These are phyloP conservation scores for Talaromyces proteolyticus DNA, from an alignment of 495 filamentous ascomycete species.

Conservation along the genomic window DNA sequence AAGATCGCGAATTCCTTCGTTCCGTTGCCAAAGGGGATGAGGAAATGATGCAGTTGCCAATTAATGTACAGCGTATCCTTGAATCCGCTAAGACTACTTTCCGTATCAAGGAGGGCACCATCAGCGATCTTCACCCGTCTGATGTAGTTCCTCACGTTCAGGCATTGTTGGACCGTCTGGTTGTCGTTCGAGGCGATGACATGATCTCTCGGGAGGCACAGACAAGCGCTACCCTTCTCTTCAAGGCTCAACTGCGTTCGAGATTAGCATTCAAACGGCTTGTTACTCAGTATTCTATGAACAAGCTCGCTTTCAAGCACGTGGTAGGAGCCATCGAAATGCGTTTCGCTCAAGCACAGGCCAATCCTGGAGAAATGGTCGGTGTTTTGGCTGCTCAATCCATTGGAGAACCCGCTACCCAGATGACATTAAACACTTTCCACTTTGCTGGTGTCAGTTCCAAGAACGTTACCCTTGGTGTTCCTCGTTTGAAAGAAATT, in stretches of 20 bases:
- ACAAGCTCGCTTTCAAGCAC: constrained; percentile 88
- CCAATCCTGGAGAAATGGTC: constrained; percentile 95
- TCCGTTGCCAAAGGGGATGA: constrained; percentile 61
- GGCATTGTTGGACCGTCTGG: constrained; percentile 65
- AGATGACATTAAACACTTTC: constrained; percentile 99
- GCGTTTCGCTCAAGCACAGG: constrained; percentile 72
- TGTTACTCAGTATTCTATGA: constrained; percentile 75
- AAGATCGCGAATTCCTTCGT: constrained; percentile 72
- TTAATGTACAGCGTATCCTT: constrained; percentile 87
- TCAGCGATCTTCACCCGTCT: constrained; percentile 86
- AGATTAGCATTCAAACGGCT: constrained; percentile 88
- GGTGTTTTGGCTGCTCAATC: constrained; percentile 96
- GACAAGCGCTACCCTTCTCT: constrained; percentile 75
- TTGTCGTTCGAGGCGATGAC: constrained; percentile 82
- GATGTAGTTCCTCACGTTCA: constrained; percentile 81
- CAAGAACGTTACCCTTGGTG: constrained; percentile 99
- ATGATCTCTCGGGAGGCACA: constrained; percentile 79
- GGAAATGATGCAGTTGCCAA: constrained; percentile 80
- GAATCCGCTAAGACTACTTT: constrained; percentile 85
- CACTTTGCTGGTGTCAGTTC: constrained; percentile 99
- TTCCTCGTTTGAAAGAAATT: constrained; percentile 98
- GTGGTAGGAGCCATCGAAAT: constrained; percentile 87
- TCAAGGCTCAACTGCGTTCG: constrained; percentile 87
- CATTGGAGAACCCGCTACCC: constrained; percentile 96
- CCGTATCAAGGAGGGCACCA: constrained; percentile 73